phyloP scores from a whole-genome alignment of 345 rosid genomes.

The Linum trigynum region DNA sequence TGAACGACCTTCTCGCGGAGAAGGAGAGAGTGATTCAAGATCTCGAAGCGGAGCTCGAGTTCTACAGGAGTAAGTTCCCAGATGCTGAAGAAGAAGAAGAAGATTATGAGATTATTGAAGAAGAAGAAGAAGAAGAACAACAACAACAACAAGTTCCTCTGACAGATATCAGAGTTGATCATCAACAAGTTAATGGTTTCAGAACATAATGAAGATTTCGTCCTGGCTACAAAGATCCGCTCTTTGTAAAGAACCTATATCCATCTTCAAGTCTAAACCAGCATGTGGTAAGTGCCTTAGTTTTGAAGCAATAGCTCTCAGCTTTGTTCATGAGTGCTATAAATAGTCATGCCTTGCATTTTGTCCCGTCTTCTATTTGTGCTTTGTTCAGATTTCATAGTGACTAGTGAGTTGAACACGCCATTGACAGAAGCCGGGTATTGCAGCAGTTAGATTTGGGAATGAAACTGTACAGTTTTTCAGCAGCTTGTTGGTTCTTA shows the following conservation, averaged over 20 bases:
- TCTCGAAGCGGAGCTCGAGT: conserved; percentile 73
- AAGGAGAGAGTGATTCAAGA: conserved; percentile 81
- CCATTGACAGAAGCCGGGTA: not conserved
- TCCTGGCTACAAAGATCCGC: conserved; percentile 8
- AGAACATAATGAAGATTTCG: conserved; percentile 9
- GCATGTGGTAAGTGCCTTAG: too few species aligned
- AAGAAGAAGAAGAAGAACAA: not conserved
- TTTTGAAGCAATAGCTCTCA: too few species aligned
- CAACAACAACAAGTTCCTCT: too few species aligned
- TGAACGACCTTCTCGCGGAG: conserved; percentile 67
- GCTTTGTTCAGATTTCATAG: not conserved
- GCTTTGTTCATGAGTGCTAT: too few species aligned
- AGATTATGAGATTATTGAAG: conserved; percentile 4
- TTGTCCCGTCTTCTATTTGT: too few species aligned
- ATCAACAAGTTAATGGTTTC: conserved; percentile 13
- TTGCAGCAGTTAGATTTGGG: not conserved
- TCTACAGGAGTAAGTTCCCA: conserved; percentile 39
- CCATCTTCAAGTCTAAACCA: too few species aligned
- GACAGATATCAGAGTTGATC: conserved; percentile 13
- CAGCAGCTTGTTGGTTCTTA: not conserved
- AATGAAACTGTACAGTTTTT: not conserved
- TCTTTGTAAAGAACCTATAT: not conserved
- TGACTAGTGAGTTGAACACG: too few species aligned
- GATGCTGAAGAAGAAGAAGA: conserved; percentile 21
- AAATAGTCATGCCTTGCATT: too few species aligned